A percentile compares a stretch with the other conserved stretches of the same genome.
phyloP scores from a whole-genome alignment of 345 rosid genomes.

The Populus pruinosa region DNA sequence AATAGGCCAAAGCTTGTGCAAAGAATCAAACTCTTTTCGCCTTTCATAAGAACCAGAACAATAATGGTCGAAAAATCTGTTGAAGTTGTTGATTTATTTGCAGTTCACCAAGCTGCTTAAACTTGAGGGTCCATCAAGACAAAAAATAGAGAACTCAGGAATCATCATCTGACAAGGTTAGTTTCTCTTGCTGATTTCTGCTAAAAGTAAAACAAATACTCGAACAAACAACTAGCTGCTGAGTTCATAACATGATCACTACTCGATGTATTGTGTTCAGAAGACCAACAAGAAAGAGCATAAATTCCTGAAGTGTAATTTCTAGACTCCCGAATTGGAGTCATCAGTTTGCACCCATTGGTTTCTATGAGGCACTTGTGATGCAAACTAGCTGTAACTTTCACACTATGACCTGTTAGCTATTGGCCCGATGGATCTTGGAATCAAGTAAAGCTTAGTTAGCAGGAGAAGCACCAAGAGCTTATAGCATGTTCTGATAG shows the following conservation, averaged over 20 bases:
- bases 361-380: background rate
- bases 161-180: slow-evolving; percentile 34
- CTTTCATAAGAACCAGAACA: background rate
- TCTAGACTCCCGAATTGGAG: background rate
- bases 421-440: background rate
- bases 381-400: background rate
- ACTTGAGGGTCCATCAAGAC: slow-evolving; percentile 52
- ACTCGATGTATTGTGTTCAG: background rate
- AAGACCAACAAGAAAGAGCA: background rate
- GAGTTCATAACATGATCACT: background rate
- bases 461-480: too few relatives aligned
- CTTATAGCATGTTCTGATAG: too few relatives aligned
- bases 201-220: background rate
- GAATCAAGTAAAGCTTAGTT: background rate
- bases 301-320: background rate
- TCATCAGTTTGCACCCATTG: background rate
- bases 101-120: slow-evolving; percentile 79
- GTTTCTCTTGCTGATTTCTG: background rate
- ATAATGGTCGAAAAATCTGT: background rate
- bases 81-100: slow-evolving; percentile 12
- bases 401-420: too few relatives aligned
- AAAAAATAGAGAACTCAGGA: slow-evolving; percentile 33
- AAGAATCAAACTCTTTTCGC: background rate
- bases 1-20: too few relatives aligned
- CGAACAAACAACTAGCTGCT: background rate